phyloP scores from a whole-genome alignment of 2,329 filamentous ascomycete genomes.

The Alternaria sp. region DNA sequence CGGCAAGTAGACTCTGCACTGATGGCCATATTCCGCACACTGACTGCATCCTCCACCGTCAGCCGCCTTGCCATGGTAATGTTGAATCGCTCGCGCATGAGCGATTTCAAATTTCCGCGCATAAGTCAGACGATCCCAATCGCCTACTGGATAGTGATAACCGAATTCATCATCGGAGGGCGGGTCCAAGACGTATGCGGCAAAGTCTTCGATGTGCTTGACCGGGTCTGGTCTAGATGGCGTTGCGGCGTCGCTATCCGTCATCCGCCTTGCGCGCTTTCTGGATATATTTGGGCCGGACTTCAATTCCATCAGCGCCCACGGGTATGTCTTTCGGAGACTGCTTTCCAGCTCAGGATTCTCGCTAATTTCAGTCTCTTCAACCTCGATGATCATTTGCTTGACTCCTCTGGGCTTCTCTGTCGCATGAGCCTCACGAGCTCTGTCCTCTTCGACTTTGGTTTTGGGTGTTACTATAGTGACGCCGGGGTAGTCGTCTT shows the following conservation, averaged over 20 bases:
- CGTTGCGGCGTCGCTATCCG: background rate
- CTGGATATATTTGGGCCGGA: background rate
- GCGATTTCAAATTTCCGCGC: constrained; percentile 8
- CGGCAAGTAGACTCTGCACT: constrained; percentile 11
- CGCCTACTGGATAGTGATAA: background rate
- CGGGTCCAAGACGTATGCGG: constrained; percentile 1
- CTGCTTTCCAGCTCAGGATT: background rate
- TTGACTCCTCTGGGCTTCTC: constrained; percentile 11
- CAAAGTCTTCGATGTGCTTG: constrained; percentile 8
- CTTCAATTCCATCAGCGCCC: constrained; percentile 2
- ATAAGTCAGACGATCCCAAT: constrained; percentile 4
- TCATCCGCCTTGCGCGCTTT: background rate
- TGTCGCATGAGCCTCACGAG: background rate
- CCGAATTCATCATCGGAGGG: constrained; percentile 4
- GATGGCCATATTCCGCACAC: constrained; percentile 3
- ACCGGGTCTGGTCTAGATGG: background rate
- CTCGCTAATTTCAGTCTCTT: background rate
- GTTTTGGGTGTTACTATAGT: background rate
- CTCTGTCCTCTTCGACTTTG: background rate
- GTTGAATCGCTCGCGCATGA: constrained; percentile 16
- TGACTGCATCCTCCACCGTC: constrained; percentile 3
- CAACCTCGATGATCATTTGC: constrained; percentile 12
- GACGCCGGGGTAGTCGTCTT: constrained; percentile 5
- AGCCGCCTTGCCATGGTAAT: constrained; percentile 1
- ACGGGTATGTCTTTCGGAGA: constrained; percentile 11